Percentiles rank a stretch among this genome's conserved stretches.
Evolutionary conservation across 2,329 filamentous ascomycete genomes (phyloP).

Genomic region (Cytospora piceae): DNA sequence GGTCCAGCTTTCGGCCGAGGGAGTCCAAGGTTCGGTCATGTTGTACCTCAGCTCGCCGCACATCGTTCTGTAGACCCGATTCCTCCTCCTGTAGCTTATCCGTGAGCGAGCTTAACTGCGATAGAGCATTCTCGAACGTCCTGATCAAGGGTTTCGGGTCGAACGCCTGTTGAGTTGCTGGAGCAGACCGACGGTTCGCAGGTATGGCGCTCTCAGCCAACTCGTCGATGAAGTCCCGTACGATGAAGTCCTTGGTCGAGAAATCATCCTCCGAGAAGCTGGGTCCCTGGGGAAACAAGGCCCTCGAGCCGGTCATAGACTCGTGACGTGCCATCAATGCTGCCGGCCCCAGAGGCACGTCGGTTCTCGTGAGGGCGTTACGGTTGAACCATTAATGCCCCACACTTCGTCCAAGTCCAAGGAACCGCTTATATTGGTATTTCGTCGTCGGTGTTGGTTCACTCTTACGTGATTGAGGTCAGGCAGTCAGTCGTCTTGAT

Average conservation of each 20-base stretch:
- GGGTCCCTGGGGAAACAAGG: constrained; percentile 77
- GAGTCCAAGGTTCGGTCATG: constrained; percentile 91
- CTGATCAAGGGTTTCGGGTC: constrained; percentile 97
- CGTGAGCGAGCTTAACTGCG: constrained; percentile 69
- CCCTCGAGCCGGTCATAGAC: constrained; percentile 54
- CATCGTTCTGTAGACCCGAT: constrained; percentile 86
- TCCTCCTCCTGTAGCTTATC: constrained; percentile 89
- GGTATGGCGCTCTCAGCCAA: constrained; percentile 84
- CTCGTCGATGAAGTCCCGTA: constrained; percentile 94
- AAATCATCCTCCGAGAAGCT: constrained; percentile 88
- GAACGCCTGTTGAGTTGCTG: constrained; percentile 65
- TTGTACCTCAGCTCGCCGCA: constrained; percentile 87
- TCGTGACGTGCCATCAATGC: constrained; percentile 39
- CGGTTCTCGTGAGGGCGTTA: constrained; percentile 19
- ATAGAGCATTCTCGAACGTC: constrained; percentile 80
- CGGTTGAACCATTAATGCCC: constrained; percentile 13
- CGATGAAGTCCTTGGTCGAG: constrained; percentile 90
- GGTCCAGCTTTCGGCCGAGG: constrained; percentile 84
- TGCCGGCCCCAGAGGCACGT: constrained; percentile 47
- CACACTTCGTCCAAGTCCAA: not conserved
- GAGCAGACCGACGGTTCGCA: constrained; percentile 76
- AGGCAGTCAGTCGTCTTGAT: constrained; percentile 6
- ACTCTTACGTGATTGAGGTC: not conserved
- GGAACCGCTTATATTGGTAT: not conserved
- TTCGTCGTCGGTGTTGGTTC: not conserved